A percentile compares a stretch with the other conserved stretches of the same genome.
Conservation (phyloP, 257 asterid species). For the Solanum sejunctum region DNA sequence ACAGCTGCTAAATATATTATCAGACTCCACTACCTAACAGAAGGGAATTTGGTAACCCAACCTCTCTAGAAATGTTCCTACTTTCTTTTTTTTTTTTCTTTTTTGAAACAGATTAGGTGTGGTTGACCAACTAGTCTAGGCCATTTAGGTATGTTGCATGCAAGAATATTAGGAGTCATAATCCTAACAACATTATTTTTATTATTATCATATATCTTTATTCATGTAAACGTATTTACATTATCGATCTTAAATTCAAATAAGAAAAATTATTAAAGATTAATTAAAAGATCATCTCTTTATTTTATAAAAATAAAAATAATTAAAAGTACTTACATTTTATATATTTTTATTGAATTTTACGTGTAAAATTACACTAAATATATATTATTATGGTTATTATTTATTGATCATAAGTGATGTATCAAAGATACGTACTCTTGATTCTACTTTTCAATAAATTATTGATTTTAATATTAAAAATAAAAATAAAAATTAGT, state of each 20-base stretch:
- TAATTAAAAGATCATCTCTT: neutral
- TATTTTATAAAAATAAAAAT: neutral
- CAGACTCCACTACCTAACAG: too few species aligned
- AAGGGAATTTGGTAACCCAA: neutral
- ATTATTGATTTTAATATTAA: neutral
- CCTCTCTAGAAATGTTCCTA: neutral
- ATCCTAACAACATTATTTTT: neutral
- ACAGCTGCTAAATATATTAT: too few species aligned
- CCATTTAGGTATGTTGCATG: neutral
- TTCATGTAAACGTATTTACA: fast-evolving
- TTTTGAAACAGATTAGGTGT: neutral
- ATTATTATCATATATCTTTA: neutral
- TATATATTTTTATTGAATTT: fast-evolving
- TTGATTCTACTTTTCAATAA: neutral
- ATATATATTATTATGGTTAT: neutral
- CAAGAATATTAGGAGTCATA: constrained; percentile 1
- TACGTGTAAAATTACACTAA: fast-evolving
- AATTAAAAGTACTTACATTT: neutral
- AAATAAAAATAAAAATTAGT: neutral
- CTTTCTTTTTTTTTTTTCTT: neutral
- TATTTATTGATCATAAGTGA: neutral
- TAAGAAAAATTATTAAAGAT: neutral
- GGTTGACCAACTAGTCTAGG: constrained; percentile 14
- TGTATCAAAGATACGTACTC: neutral
- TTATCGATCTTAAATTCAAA: fast-evolving